A percentile compares a stretch with the other conserved stretches of the same genome.
Evolutionary conservation across 345 rosid species (phyloP).

Genomic region (Heritiera fomes): DNA sequence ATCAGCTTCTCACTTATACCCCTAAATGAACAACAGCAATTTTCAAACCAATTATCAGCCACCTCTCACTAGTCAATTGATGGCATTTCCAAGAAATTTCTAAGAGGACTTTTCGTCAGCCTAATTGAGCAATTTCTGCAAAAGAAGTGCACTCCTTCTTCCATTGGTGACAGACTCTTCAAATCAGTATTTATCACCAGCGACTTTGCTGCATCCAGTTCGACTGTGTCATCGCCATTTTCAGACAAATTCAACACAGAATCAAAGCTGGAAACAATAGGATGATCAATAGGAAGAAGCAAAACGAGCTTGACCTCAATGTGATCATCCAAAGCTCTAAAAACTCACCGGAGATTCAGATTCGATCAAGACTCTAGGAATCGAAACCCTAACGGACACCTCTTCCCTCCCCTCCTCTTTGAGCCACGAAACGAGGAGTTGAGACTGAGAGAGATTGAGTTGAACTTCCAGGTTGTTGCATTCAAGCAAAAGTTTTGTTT

Average conservation of each 20-base stretch:
- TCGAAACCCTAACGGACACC: slow-evolving; percentile 53
- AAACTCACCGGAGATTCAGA: slow-evolving; percentile 48
- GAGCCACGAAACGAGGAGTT: slow-evolving; percentile 54
- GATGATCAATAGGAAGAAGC: slow-evolving; percentile 88
- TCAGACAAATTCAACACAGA: slow-evolving; percentile 37
- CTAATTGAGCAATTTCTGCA: slow-evolving; percentile 67
- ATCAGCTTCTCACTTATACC: slow-evolving; percentile 83
- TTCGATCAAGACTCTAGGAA: slow-evolving; percentile 69
- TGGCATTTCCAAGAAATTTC: slow-evolving; percentile 78
- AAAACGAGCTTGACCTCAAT: slow-evolving; percentile 79
- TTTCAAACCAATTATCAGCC: slow-evolving; percentile 98
- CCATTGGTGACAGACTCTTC: slow-evolving; percentile 47
- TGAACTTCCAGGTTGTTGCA: slow-evolving; percentile 49
- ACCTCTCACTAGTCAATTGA: slow-evolving; percentile 81
- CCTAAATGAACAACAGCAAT: slow-evolving; percentile 91
- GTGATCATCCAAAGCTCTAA: slow-evolving; percentile 66
- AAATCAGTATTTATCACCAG: slow-evolving; percentile 60
- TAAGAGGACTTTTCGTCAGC: slow-evolving; percentile 57
- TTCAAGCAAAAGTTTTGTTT: slow-evolving; percentile 39
- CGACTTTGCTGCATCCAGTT: slow-evolving; percentile 29
- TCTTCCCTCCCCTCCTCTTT: slow-evolving; percentile 25
- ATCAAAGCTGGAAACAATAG: slow-evolving; percentile 52
- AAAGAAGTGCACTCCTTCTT: slow-evolving; percentile 59
- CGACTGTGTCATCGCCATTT: slow-evolving; percentile 23
- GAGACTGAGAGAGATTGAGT: slow-evolving; percentile 39